phyloP scores from a whole-genome alignment of 1,139 yeast genomes.

The Meyerozyma guilliermondii region DNA sequence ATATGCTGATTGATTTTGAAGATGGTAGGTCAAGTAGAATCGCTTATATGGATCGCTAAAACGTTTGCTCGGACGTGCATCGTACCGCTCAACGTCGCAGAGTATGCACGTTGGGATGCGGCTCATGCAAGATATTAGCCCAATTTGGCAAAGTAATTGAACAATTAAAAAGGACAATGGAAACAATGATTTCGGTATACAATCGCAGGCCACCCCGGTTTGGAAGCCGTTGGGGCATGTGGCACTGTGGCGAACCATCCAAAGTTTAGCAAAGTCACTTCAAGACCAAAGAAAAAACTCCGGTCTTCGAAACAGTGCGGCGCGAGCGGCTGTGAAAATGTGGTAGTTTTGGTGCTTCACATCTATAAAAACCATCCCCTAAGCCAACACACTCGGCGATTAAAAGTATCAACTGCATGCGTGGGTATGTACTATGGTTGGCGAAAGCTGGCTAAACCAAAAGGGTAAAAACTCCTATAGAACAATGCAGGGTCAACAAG shows the following conservation, averaged over 20 bases:
- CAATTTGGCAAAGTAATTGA: neutral
- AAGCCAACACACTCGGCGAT: too few relatives aligned
- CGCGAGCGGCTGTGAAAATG: neutral
- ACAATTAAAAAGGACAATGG: neutral
- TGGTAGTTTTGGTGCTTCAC: neutral
- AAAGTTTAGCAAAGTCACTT: too few relatives aligned
- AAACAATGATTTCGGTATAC: neutral
- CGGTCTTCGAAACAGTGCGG: neutral
- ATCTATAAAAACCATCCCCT: too few relatives aligned
- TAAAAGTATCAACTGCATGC: too few relatives aligned
- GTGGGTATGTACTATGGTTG: too few relatives aligned
- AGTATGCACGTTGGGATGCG: neutral
- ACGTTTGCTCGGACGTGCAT: too few relatives aligned
- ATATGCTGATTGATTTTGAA: neutral
- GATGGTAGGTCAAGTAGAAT: neutral
- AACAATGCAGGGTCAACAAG: neutral
- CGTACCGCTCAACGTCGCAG: neutral
- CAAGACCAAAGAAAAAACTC: too few relatives aligned
- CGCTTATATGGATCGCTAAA: too few relatives aligned
- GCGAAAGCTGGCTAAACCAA: too few relatives aligned
- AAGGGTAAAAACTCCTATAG: neutral
- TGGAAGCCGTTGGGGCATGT: neutral
- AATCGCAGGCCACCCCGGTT: neutral
- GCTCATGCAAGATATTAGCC: slow-evolving; percentile 1
- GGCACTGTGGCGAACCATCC: neutral